Percentiles rank a stretch among this genome's conserved stretches.
Evolutionary conservation across 805 yeast species (phyloP).

Genomic region (Dipodascopsis uninucleata): DNA sequence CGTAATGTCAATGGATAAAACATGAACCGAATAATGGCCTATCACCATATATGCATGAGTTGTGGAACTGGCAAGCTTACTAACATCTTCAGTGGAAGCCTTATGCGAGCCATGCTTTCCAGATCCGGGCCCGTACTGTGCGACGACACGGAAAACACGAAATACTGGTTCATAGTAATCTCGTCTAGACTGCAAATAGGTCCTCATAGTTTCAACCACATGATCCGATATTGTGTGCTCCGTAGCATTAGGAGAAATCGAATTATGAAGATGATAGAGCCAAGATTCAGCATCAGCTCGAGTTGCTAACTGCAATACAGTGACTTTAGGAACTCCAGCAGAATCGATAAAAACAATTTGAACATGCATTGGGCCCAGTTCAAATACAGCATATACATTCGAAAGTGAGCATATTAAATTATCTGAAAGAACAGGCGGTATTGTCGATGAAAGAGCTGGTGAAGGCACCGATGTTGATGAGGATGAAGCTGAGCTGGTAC

Average conservation of each 20-base stretch:
- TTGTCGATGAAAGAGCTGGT: too few species aligned
- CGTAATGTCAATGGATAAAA: constrained; percentile 13
- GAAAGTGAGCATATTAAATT: not conserved
- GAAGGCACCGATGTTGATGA: too few species aligned
- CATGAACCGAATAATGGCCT: constrained; percentile 18
- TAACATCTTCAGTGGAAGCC: constrained; percentile 16
- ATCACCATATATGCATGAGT: constrained; percentile 18
- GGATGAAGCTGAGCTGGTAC: too few species aligned
- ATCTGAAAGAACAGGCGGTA: not conserved
- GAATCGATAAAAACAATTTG: constrained; percentile 19
- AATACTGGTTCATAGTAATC: constrained; percentile 19
- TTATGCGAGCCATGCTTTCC: constrained; percentile 2
- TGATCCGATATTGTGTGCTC: constrained; percentile 9
- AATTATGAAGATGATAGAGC: constrained; percentile 8
- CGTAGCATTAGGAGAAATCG: constrained; percentile 10
- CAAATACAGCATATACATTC: constrained; percentile 12
- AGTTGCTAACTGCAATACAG: constrained; percentile 18
- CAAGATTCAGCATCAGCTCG: constrained; percentile 22
- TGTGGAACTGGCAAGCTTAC: constrained; percentile 15
- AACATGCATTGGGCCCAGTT: constrained; percentile 10
- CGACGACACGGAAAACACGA: constrained; percentile 16
- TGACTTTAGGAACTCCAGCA: constrained; percentile 8
- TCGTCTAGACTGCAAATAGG: constrained; percentile 15
- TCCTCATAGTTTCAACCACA: constrained; percentile 3
- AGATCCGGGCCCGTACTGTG: constrained; percentile 3